Percentiles rank a stretch among this genome's conserved stretches.
phyloP scores from a whole-genome alignment of 768 basidiomycete species.

The Pisolithus tinctorius region DNA sequence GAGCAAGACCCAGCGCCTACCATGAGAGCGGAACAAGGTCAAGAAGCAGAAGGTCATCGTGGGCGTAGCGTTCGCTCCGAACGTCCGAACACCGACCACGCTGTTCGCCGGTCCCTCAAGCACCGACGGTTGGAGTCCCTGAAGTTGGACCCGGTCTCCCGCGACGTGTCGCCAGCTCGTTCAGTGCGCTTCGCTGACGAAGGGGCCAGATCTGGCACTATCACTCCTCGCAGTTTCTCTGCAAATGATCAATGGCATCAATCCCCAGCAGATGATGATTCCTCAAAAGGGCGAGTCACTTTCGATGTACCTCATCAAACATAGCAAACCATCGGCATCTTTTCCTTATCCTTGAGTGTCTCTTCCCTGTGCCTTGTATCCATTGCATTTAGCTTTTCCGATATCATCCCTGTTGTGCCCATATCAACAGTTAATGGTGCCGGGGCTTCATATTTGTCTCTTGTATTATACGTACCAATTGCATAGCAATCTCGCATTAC shows the following conservation, averaged over 20 bases:
- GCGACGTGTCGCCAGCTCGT: slow-evolving; percentile 40
- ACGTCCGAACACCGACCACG: slow-evolving; percentile 10
- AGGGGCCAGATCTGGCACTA: slow-evolving; percentile 13
- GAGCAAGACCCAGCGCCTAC: neutral
- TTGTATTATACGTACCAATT: too few species aligned
- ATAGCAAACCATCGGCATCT: neutral
- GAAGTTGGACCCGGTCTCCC: slow-evolving; percentile 11
- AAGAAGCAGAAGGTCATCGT: slow-evolving; percentile 9
- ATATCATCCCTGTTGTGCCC: neutral
- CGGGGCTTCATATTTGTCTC: too few species aligned
- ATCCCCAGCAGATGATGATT: slow-evolving; percentile 19
- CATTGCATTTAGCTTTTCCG: neutral
- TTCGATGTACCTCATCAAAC: slow-evolving; percentile 15
- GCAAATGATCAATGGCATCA: slow-evolving; percentile 55
- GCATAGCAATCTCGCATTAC: neutral
- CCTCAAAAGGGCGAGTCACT: slow-evolving; percentile 10
- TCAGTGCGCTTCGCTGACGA: slow-evolving; percentile 43
- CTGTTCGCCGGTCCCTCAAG: slow-evolving; percentile 15
- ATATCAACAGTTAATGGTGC: neutral
- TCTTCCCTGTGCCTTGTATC: neutral
- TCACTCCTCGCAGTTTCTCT: slow-evolving; percentile 13
- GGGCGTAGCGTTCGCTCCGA: slow-evolving; percentile 16
- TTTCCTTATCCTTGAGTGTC: neutral
- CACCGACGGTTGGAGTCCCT: slow-evolving; percentile 28
- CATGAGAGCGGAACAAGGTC: neutral